These are phyloP conservation scores for Coprinellus micaceus DNA, from an alignment of 768 basidiomycete genomes.

Conservation along the genomic window DNA sequence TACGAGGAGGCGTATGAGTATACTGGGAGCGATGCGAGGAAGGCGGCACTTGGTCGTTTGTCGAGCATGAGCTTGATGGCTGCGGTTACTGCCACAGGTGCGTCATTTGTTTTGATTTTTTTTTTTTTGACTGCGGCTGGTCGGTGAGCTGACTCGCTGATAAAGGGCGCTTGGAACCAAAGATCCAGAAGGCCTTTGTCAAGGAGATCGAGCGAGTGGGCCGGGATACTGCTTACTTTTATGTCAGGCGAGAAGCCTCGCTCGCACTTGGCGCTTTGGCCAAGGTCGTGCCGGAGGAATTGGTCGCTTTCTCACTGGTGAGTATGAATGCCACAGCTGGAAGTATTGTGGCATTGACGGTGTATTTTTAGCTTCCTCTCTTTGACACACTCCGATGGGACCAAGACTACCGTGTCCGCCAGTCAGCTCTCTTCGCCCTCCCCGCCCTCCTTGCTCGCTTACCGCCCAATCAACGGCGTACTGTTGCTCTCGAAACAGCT, in stretches of 20 bases:
- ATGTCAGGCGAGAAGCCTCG: constrained; percentile 82
- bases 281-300: constrained; percentile 77
- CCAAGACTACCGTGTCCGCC: constrained; percentile 75
- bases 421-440: constrained; percentile 82
- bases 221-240: constrained; percentile 57
- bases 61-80: constrained; percentile 94
- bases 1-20: constrained; percentile 9
- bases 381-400: constrained; percentile 72
- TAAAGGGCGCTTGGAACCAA: constrained; percentile 47
- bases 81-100: constrained; percentile 76
- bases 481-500: constrained; percentile 65
- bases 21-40: constrained; percentile 41
- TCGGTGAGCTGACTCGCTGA: not conserved
- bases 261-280: constrained; percentile 87
- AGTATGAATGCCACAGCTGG: constrained; percentile 15
- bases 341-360: not conserved
- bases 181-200: constrained; percentile 62
- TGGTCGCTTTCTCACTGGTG: constrained; percentile 63
- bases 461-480: constrained; percentile 49
- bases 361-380: constrained; percentile 61
- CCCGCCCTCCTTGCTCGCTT: constrained; percentile 76
- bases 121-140: not conserved
- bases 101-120: constrained; percentile 28
- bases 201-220: constrained; percentile 69
- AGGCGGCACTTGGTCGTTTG: constrained; percentile 80